Percentiles rank a stretch among this genome's conserved stretches.
phyloP scores from a whole-genome alignment of 306 rosid genomes.

The Inga leiocalycina region DNA sequence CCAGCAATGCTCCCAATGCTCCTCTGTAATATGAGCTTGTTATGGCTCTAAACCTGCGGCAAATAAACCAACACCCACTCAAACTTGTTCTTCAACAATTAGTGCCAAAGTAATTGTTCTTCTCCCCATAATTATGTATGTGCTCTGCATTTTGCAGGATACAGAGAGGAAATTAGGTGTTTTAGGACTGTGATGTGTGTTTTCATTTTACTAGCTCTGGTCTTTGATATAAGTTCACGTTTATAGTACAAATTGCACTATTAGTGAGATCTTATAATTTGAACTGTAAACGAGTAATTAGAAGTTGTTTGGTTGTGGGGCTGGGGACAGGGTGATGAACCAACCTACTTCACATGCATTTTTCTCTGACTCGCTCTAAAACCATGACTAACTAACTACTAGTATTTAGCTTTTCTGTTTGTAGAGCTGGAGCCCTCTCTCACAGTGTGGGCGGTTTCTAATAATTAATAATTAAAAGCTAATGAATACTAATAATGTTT shows the following conservation, averaged over 20 bases:
- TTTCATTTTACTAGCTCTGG: no score
- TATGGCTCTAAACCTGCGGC: slow-evolving; percentile 84
- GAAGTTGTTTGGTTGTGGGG: slow-evolving; percentile 17
- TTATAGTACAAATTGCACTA: no score
- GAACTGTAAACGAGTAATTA: neutral
- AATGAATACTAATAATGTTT: neutral
- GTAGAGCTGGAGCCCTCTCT: neutral
- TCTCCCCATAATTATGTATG: neutral
- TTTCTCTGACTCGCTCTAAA: neutral
- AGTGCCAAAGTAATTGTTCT: neutral
- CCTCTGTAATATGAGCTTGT: slow-evolving; percentile 94
- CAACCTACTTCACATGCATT: neutral
- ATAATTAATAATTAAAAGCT: neutral
- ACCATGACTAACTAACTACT: neutral
- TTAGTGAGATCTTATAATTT: no score
- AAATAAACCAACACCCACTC: neutral
- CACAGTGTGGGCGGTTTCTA: neutral
- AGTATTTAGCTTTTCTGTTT: neutral
- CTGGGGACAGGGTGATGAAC: slow-evolving; percentile 18
- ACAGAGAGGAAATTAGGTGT: neutral
- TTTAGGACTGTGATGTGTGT: neutral
- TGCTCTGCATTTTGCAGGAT: no score
- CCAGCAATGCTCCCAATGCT: slow-evolving; percentile 81
- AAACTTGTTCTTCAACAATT: neutral
- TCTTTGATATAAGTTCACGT: no score